These are phyloP conservation scores for Hura crepitans DNA, from an alignment of 441 rosid genomes.

Conservation along the genomic window DNA sequence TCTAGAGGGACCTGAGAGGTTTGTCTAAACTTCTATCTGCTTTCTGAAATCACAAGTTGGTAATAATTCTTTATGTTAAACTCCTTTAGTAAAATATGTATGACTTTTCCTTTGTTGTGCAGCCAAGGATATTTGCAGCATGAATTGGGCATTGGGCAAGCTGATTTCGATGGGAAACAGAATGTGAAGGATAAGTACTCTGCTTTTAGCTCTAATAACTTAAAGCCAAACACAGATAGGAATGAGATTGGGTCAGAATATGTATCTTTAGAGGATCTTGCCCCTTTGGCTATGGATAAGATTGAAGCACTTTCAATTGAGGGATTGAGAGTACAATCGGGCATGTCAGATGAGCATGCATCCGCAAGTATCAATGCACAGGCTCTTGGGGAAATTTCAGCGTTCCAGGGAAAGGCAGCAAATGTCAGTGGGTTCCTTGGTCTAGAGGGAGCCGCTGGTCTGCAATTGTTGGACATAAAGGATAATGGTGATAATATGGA, in stretches of 20 bases:
- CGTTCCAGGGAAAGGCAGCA: conserved; percentile 60
- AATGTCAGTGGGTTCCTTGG: conserved; percentile 52
- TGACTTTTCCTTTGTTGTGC: conserved; percentile 27
- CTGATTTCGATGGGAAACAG: conserved; percentile 30
- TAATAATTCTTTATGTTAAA: conserved; percentile 11
- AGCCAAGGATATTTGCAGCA: conserved; percentile 46
- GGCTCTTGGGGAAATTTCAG: conserved; percentile 60
- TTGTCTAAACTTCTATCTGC: conserved; percentile 19
- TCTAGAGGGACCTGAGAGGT: conserved; percentile 60
- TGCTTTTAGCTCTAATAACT: conserved; percentile 35
- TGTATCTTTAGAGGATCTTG: conserved; percentile 86
- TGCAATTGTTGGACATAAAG: conserved; percentile 68
- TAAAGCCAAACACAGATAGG: conserved; percentile 34
- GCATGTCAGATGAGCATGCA: conserved; percentile 65
- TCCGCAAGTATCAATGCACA: conserved; percentile 64
- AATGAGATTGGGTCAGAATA: conserved; percentile 50
- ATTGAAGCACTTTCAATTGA: conserved; percentile 92
- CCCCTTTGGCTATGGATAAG: conserved; percentile 94
- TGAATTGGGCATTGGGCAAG: conserved; percentile 38
- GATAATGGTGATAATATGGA: conserved; percentile 52
- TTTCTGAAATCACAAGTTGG: neutral
- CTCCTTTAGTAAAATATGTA: conserved; percentile 7
- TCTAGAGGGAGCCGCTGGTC: conserved; percentile 78
- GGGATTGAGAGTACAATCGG: conserved; percentile 86
- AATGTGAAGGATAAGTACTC: conserved; percentile 37